phyloP scores from a whole-genome alignment of 2,329 filamentous ascomycete genomes.

The Pseudofabraea citricarpa region DNA sequence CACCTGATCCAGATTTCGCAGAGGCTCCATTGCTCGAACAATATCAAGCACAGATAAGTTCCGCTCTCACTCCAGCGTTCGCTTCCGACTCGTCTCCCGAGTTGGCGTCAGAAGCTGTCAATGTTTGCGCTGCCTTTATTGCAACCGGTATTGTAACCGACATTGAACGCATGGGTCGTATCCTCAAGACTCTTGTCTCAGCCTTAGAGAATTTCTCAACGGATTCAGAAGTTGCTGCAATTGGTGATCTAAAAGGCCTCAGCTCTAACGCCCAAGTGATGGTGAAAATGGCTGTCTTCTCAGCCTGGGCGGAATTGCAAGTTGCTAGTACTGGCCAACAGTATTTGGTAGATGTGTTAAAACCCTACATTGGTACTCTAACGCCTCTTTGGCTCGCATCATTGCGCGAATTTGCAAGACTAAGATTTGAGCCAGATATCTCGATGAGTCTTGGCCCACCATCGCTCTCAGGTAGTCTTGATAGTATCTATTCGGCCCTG shows the following conservation, averaged over 20 bases:
- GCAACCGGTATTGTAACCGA: conserved; percentile 96
- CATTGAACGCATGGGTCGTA: conserved; percentile 97
- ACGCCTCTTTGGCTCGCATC: conserved; percentile 94
- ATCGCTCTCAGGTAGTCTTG: conserved; percentile 77
- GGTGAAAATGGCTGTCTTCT: conserved; percentile 97
- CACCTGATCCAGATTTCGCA: conserved; percentile 94
- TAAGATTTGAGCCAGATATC: conserved; percentile 95
- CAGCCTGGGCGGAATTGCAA: conserved; percentile 94
- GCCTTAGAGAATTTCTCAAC: conserved; percentile 88
- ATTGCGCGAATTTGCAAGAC: conserved; percentile 83
- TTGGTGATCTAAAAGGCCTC: conserved; percentile 87
- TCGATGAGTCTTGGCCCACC: conserved; percentile 82
- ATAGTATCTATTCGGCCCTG: conserved; percentile 90
- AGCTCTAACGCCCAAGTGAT: conserved; percentile 97
- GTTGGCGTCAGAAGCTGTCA: conserved; percentile 90
- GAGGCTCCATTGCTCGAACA: conserved; percentile 95
- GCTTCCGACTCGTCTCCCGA: conserved; percentile 94
- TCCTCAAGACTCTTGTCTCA: conserved; percentile 86
- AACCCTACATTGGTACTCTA: conserved; percentile 82
- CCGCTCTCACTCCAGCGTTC: conserved; percentile 92
- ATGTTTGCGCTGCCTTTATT: conserved; percentile 97
- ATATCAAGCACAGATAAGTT: conserved; percentile 97
- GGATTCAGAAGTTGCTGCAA: conserved; percentile 75
- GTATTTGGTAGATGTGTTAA: conserved; percentile 83
- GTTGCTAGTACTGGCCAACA: conserved; percentile 89